A percentile compares a stretch with the other conserved stretches of the same genome.
Conservation (phyloP, 441 rosid species). For the Populus hybrid region DNA sequence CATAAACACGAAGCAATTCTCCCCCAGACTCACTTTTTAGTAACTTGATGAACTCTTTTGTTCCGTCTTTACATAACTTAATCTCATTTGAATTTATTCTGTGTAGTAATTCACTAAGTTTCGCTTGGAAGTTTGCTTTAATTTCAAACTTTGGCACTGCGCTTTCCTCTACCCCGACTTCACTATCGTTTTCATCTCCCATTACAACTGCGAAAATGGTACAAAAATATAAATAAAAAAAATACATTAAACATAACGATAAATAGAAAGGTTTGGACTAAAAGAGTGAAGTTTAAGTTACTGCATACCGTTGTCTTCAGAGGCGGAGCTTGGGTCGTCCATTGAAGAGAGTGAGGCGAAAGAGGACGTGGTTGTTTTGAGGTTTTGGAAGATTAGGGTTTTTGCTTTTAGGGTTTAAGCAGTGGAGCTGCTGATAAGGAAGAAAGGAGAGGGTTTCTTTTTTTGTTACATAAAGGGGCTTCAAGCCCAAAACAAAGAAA, state of each 20-base stretch:
- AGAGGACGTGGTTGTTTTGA: not conserved
- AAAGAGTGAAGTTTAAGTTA: not conserved
- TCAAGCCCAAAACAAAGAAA: no score
- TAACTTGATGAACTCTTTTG: slow-evolving; percentile 67
- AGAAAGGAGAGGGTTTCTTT: not conserved
- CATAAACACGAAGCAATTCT: slow-evolving; percentile 59
- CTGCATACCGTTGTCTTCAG: slow-evolving; percentile 5
- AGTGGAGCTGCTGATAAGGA: not conserved
- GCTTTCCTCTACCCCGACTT: slow-evolving; percentile 24
- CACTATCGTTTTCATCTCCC: slow-evolving; percentile 29
- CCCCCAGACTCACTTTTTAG: slow-evolving; percentile 58
- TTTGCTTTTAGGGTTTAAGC: not conserved
- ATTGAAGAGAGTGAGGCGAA: not conserved
- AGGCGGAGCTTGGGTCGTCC: slow-evolving; percentile 13
- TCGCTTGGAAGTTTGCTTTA: slow-evolving; percentile 37
- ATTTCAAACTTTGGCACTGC: slow-evolving; percentile 19
- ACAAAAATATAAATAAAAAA: not conserved
- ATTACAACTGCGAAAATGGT: slow-evolving; percentile 32
- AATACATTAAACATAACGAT: not conserved
- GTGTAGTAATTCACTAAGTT: slow-evolving; percentile 62
- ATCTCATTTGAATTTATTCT: slow-evolving; percentile 64
- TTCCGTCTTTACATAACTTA: slow-evolving; percentile 65
- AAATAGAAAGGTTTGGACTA: not conserved
- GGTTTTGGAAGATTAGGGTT: not conserved
- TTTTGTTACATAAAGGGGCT: no score